Conservation (phyloP, 1,284 basidiomycete species). For the Irpex sp. region DNA sequence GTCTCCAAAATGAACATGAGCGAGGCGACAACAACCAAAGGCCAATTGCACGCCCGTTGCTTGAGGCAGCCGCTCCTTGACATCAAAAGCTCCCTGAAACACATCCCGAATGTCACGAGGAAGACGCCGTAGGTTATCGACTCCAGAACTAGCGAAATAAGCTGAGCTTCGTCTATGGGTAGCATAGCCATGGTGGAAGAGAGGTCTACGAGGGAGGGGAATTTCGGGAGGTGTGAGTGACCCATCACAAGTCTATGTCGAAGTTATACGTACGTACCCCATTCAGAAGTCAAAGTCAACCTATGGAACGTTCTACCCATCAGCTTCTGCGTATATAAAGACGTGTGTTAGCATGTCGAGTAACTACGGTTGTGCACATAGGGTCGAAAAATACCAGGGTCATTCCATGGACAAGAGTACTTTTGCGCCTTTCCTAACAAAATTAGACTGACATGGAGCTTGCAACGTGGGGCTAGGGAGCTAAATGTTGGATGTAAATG, state of each 20-base stretch:
- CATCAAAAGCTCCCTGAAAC: not conserved
- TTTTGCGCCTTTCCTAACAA: not conserved
- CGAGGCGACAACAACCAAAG: not conserved
- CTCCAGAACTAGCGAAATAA: conserved; percentile 7
- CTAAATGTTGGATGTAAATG: not conserved
- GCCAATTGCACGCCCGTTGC: conserved; percentile 3
- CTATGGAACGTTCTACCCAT: not conserved
- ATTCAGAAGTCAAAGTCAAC: not conserved
- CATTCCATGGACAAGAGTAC: not conserved
- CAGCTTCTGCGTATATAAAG: not conserved
- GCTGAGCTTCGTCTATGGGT: conserved; percentile 4
- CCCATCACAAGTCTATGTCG: not conserved
- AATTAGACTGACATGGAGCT: not conserved
- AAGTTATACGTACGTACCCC: not conserved
- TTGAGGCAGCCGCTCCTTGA: not conserved
- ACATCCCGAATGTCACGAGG: conserved; percentile 7
- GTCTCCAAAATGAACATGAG: conserved; percentile 6
- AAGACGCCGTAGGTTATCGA: conserved; percentile 7
- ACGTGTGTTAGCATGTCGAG: not conserved
- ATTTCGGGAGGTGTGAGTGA: not conserved
- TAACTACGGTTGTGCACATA: not conserved
- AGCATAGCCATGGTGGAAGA: not conserved
- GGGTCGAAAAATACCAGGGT: not conserved
- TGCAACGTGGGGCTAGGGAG: not conserved
- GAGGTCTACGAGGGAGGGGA: not conserved